Conservation (phyloP, 257 asterid species). For the Verbascum thapsus region DNA sequence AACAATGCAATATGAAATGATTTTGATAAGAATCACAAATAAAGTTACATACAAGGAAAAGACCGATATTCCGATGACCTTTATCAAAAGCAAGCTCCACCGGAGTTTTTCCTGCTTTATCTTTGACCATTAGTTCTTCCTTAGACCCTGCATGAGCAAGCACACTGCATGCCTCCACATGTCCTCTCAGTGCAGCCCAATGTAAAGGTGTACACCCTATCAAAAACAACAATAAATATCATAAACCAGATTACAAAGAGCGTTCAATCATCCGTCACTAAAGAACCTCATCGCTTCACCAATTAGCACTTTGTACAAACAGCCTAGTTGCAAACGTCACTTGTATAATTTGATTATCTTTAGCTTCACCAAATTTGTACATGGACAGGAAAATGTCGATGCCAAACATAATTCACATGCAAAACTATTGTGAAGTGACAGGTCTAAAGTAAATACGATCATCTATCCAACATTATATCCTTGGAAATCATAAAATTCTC, state of each 20-base stretch:
- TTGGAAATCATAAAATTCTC: too few relatives aligned
- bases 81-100: conserved; percentile 90
- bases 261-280: background rate
- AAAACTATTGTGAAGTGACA: too few relatives aligned
- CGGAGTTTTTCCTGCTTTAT: conserved; percentile 88
- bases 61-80: conserved; percentile 90
- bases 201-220: conserved; percentile 98
- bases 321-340: background rate
- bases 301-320: background rate
- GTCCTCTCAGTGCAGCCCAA: conserved; percentile 96
- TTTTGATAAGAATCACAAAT: conserved; percentile 34
- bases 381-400: too few relatives aligned
- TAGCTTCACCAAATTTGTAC: too few relatives aligned
- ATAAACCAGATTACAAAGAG: conserved; percentile 21
- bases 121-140: conserved; percentile 67
- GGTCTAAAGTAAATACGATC: too few relatives aligned
- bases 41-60: conserved; percentile 87
- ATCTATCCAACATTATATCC: too few relatives aligned
- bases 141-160: conserved; percentile 92
- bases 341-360: too few relatives aligned
- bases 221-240: conserved; percentile 30
- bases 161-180: conserved; percentile 86
- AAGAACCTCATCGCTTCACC: conserved; percentile 1
- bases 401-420: too few relatives aligned
- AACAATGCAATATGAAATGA: conserved; percentile 3